These are phyloP conservation scores for Aspergillus tanneri DNA, from an alignment of 2,329 filamentous ascomycete species.

Conservation along the genomic window DNA sequence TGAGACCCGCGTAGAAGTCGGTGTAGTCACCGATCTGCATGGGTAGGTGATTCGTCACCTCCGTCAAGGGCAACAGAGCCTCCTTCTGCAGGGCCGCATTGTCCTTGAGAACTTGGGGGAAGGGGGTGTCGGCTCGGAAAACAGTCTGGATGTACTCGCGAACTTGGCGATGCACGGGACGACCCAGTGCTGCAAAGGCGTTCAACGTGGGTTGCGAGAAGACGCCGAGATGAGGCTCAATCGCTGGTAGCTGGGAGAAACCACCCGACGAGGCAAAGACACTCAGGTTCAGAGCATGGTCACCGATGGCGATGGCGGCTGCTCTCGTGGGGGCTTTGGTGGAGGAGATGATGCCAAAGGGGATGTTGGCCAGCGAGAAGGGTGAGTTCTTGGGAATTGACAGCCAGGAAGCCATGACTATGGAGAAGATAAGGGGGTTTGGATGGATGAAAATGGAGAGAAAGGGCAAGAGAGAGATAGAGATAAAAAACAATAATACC, in stretches of 20 bases:
- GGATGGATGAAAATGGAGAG: not conserved
- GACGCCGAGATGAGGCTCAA: conserved; percentile 59
- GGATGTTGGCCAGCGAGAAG: conserved; percentile 77
- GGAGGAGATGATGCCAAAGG: conserved; percentile 78
- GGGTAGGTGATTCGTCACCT: conserved; percentile 67
- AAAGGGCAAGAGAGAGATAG: not conserved
- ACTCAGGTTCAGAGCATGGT: conserved; percentile 68
- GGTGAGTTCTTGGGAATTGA: conserved; percentile 60
- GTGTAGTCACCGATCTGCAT: conserved; percentile 81
- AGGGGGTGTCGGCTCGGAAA: conserved; percentile 59
- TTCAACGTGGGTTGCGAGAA: conserved; percentile 68
- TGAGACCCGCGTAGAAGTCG: conserved; percentile 78
- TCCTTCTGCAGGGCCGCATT: conserved; percentile 58
- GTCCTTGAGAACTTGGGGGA: conserved; percentile 61
- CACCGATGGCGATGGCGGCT: conserved; percentile 70
- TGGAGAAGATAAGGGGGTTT: conserved; percentile 4
- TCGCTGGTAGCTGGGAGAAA: conserved; percentile 58
- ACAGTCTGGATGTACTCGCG: conserved; percentile 68
- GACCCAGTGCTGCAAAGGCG: conserved; percentile 70
- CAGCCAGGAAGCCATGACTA: conserved; percentile 56
- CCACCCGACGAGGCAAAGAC: conserved; percentile 60
- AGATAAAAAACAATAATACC: not conserved
- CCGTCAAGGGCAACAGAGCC: conserved; percentile 58
- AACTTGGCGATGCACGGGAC: conserved; percentile 66
- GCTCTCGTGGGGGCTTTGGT: conserved; percentile 56